phyloP scores from a whole-genome alignment of 805 yeast species.

The Teunomyces cretensis region DNA sequence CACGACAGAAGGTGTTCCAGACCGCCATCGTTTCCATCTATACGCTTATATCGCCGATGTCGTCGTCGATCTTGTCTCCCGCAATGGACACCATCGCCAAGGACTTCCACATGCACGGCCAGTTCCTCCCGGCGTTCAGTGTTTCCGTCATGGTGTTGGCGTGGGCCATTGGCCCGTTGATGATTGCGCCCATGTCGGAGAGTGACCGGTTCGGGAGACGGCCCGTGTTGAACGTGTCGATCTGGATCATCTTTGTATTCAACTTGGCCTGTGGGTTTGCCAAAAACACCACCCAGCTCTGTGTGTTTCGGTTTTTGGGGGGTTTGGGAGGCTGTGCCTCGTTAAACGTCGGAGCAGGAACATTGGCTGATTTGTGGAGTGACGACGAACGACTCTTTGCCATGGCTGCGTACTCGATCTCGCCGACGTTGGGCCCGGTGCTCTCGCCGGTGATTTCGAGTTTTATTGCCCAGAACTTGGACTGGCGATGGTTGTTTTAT shows the following conservation, averaged over 20 bases:
- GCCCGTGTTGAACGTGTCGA: conserved; percentile 29
- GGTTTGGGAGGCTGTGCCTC: conserved; percentile 42
- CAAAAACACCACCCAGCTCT: conserved; percentile 30
- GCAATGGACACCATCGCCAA: conserved; percentile 28
- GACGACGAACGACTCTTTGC: conserved; percentile 32
- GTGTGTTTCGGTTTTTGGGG: conserved; percentile 33
- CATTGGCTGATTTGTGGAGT: conserved; percentile 36
- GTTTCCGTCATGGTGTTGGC: conserved; percentile 39
- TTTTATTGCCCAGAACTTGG: conserved; percentile 28
- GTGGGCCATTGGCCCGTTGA: conserved; percentile 41
- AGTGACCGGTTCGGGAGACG: conserved; percentile 36
- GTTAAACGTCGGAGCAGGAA: conserved; percentile 40
- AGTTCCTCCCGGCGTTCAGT: conserved; percentile 27
- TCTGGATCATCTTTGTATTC: conserved; percentile 35
- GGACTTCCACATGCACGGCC: conserved; percentile 28
- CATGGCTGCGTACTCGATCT: conserved; percentile 35
- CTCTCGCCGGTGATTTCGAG: conserved; percentile 40
- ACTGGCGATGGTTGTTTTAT: conserved; percentile 40
- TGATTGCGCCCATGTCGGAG: conserved; percentile 41
- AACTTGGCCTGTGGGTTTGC: conserved; percentile 39
- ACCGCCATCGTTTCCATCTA: conserved; percentile 32
- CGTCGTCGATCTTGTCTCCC: conserved; percentile 40
- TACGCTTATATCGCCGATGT: conserved; percentile 41
- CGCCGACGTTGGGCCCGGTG: conserved; percentile 40
- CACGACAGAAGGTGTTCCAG: conserved; percentile 18